Conservation (phyloP, 345 rosid genomes). For the Eucalyptus curtisii region DNA sequence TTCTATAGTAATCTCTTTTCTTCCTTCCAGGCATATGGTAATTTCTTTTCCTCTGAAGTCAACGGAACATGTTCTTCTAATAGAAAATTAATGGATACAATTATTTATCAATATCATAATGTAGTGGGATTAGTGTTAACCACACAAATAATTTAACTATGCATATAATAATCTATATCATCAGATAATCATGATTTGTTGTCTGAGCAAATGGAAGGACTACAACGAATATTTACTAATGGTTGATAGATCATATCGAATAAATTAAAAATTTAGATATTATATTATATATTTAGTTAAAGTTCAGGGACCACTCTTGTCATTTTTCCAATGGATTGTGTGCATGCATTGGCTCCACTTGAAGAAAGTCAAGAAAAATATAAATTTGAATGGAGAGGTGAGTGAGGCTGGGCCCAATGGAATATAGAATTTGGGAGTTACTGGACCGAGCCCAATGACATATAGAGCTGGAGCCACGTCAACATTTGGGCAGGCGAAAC, state of each 20-base stretch:
- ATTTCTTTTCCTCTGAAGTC: neutral
- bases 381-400: neutral
- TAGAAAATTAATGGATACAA: neutral
- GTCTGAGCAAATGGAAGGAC: fast-evolving
- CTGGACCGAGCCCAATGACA: neutral
- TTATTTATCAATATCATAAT: neutral
- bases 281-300: too few species aligned
- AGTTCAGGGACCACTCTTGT: neutral
- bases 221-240: too few species aligned
- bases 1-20: neutral
- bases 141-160: neutral
- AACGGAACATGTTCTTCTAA: neutral
- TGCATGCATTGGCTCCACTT: neutral
- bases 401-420: neutral
- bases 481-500: neutral
- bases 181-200: too few species aligned
- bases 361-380: neutral
- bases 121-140: neutral
- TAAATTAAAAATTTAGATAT: too few species aligned
- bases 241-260: neutral
- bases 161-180: too few species aligned
- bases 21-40: neutral
- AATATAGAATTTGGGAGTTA: neutral
- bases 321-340: fast-evolving
- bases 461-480: neutral